Evolutionary conservation across 768 basidiomycete genomes (phyloP).

Genomic region (Kwoniella europaea): DNA sequence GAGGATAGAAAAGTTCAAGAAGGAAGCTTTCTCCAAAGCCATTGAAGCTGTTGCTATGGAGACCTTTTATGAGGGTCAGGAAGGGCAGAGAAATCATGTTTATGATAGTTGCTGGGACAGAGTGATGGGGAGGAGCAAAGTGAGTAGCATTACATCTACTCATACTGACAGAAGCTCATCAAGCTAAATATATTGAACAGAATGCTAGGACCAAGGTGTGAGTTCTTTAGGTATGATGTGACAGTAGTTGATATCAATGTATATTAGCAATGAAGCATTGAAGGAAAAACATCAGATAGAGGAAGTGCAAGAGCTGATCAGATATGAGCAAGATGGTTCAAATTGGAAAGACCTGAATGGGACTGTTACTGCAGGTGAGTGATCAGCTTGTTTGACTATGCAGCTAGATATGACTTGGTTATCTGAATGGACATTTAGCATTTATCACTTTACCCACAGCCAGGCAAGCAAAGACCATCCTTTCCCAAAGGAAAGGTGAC

Average conservation of each 20-base stretch:
- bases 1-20: slow-evolving; percentile 28
- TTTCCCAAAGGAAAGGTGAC: slow-evolving; percentile 11
- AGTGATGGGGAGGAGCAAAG: slow-evolving; percentile 11
- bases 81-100: slow-evolving; percentile 1
- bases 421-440: slow-evolving; percentile 16
- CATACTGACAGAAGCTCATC: no score
- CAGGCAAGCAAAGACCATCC: slow-evolving; percentile 25
- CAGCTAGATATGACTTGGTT: background rate
- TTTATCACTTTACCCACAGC: slow-evolving; percentile 39
- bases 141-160: background rate
- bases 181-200: background rate
- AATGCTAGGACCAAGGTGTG: slow-evolving; percentile 16
- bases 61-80: slow-evolving; percentile 17
- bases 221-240: background rate
- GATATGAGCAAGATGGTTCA: slow-evolving; percentile 4
- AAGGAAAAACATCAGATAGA: slow-evolving; percentile 19
- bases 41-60: slow-evolving; percentile 27
- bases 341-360: slow-evolving; percentile 7
- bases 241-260: background rate
- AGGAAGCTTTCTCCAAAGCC: slow-evolving; percentile 19
- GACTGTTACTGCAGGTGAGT: slow-evolving; percentile 24
- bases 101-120: slow-evolving; percentile 17
- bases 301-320: slow-evolving; percentile 7
- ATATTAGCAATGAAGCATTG: slow-evolving; percentile 16
- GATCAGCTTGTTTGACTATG: no score